Evolutionary conservation across 1,139 yeast genomes (phyloP), one percentile per base, ranked within the genome.

Genomic region (Sugiyamaella castrensis): DNA sequence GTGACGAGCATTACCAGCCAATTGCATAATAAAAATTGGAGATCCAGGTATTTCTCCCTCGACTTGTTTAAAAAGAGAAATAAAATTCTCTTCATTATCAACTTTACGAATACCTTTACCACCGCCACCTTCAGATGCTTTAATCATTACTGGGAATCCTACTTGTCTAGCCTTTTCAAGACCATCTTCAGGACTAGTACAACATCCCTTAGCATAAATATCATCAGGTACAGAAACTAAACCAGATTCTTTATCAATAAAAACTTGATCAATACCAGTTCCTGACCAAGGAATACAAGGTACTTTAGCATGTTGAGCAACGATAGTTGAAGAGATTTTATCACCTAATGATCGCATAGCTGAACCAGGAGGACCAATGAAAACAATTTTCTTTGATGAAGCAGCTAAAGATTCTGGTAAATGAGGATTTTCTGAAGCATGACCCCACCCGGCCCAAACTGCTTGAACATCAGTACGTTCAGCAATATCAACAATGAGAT

Each of bases 401-500:
- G 86, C 84, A 16, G 98, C 97, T 68, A 92, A 77, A 68, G 79
- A 82, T 71, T 92, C 98, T 39, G 99, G 99, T 59, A 92, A 80
- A 52, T 76, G 71, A 13, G 99, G 99, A 72, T 94, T 92, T 73
- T 92, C 99, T 24, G 96, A 87, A 34, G 99, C 99, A 68, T 94
- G 98, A 62, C 99, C 99, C 98, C 98, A 72, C 61, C 99, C 99
- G 32, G 99, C 98, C 99, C 99, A 92, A 53, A 92, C 99, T 26
- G 98, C 99, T 68, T 92, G 96, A 51, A 87, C 98, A 58, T 88
- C 81, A 46, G 96, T 84, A 73, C 97, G 84, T 73, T 92, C 98
- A 37, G 99, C 99, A 50, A 92, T 76, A 65, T 92, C 99, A 44
- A 92, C 97, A 70, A 92, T 92, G 57, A 92, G 77, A 61, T 94